These are phyloP conservation scores for Coleophoma eucalyptorum DNA, from an alignment of 2,329 filamentous ascomycete genomes.

Conservation along the genomic window DNA sequence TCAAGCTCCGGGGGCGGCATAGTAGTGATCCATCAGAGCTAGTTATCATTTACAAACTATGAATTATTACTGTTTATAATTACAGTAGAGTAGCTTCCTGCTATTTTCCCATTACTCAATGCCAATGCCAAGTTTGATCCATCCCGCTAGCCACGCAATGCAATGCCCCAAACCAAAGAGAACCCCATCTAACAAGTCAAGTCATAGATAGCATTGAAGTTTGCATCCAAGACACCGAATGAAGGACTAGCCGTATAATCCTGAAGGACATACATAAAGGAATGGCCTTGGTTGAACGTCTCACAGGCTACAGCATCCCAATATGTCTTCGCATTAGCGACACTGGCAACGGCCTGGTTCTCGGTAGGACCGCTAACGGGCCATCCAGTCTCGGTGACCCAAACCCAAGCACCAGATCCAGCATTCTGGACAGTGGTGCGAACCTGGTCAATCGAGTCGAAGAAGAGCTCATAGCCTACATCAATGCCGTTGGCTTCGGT, in stretches of 20 bases:
- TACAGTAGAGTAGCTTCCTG: no score
- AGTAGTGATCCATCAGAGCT: no score
- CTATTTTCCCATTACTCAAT: no score
- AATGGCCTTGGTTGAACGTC: conserved; percentile 47
- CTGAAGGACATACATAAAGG: conserved; percentile 59
- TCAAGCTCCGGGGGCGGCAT: no score
- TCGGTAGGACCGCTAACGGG: conserved; percentile 49
- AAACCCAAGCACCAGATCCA: conserved; percentile 46
- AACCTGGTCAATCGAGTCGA: conserved; percentile 27
- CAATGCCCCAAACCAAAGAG: no score
- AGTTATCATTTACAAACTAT: no score
- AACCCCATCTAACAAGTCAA: no score
- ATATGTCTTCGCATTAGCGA: conserved; percentile 59
- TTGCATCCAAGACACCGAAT: conserved; percentile 34
- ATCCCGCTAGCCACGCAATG: no score
- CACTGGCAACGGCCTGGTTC: conserved; percentile 50
- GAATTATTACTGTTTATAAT: no score
- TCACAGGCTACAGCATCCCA: conserved; percentile 60
- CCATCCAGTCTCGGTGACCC: conserved; percentile 66
- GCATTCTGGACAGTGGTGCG: conserved; percentile 33
- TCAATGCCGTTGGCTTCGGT: conserved; percentile 51
- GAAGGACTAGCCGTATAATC: conserved; percentile 41
- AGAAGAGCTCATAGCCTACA: conserved; percentile 51
- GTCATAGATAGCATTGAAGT: conserved; percentile 10
- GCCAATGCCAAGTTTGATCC: no score